Conservation (phyloP, 495 filamentous ascomycete genomes). For the Cercophora sp. region DNA sequence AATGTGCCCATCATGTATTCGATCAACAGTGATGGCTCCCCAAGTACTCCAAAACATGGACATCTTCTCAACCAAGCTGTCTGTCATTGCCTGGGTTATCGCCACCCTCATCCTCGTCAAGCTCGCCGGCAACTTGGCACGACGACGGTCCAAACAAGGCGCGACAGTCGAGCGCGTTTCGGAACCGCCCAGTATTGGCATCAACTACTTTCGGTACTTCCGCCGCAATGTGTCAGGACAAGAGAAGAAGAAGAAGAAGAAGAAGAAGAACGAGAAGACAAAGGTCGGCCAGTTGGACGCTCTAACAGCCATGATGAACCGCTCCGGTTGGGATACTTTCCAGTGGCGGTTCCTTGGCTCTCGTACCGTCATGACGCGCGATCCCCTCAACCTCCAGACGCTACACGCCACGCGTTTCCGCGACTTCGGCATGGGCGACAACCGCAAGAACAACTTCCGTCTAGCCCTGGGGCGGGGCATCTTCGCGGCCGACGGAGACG, state of each 20-base stretch:
- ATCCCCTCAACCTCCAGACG: not conserved
- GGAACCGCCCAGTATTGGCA: not conserved
- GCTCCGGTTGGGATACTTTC: not conserved
- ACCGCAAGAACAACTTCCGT: conserved; percentile 1
- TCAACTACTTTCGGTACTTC: not conserved
- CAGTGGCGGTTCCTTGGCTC: not conserved
- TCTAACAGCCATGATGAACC: not conserved
- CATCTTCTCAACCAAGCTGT: not conserved
- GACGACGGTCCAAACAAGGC: not conserved
- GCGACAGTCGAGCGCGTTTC: not conserved
- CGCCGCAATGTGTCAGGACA: not conserved
- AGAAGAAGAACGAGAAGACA: not conserved
- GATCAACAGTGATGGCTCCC: too few species aligned
- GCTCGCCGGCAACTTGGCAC: not conserved
- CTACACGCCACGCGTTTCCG: not conserved
- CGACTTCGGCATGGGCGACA: not conserved
- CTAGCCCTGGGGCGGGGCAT: not conserved
- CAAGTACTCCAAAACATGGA: too few species aligned
- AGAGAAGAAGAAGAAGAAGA: not conserved
- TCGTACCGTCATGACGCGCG: not conserved
- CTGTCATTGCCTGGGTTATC: not conserved
- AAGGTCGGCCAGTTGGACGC: not conserved
- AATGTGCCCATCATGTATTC: too few species aligned
- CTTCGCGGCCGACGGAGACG: not conserved
- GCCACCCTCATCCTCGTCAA: not conserved